Base-by-base conservation (phyloP, 495 filamentous ascomycete genomes). In the Aspergillus baeticus region DNA sequence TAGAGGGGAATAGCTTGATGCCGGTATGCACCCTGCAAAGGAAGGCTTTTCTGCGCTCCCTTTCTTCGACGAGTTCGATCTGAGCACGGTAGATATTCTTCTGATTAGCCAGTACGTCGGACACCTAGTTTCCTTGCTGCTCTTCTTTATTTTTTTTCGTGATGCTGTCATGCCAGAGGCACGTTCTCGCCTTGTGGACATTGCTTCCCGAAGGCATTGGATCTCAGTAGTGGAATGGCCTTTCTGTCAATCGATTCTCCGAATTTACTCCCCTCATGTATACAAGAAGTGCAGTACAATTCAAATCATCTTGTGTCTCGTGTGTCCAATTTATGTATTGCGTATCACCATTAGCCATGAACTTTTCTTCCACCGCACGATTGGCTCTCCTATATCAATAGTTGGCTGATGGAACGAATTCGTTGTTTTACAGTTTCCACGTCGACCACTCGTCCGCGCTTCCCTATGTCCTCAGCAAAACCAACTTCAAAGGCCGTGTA, bases 31-130 rank as follows among this genome's bases (percentile, higher is more conserved):
- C 63, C 91, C 94, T 37, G 94, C 91, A n/a, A 96, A 96, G 67
- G 93, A 97, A 59, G 94, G 94, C 7, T 86, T 97, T 47, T 89
- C 92, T 14, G 88, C 90, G 35, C 84, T 98, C 8, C 94, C 94
- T 0, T 98, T 96, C 78, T 98, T 96, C 67, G 94, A 98, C 68
- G 92, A 98, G 65, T 98, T 97, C 68, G 94, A 98, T 68, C 77
- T 98, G 31, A 96, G 94, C 71, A 96, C 89, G 6, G 93, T 98
- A 37, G 95, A 98, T 73, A 88, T 98, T 61, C 87, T 98, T 43
- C 76, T 98, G 42, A 96, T 98, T 63, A 96, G 90, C 83, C 94
- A 98, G 92, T 96, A 91, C 84, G 92, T 77, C 62, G 46, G 56
- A 59, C 15, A 57, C 42, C 36, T 56, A 18, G 55, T 62, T 42